A percentile compares a stretch with the other conserved stretches of the same genome.
Conservation (phyloP, 495 filamentous ascomycete species). For the Penicillium coffeae region DNA sequence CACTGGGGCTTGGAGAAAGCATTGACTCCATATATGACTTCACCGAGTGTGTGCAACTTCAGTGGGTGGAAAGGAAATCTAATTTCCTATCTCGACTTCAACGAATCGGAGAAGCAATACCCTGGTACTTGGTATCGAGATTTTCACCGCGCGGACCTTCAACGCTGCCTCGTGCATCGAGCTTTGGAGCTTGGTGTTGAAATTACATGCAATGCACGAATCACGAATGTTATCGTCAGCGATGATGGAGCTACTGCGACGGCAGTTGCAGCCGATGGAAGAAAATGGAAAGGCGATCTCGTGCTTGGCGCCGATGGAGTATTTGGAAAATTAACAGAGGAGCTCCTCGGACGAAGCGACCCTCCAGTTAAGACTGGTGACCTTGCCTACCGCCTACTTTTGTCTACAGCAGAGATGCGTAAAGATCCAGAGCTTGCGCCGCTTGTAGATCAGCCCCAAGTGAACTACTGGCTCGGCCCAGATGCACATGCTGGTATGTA, state of each 20-base stretch:
- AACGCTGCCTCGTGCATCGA: conserved; percentile 47
- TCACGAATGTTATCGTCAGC: conserved; percentile 35
- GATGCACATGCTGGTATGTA: conserved; percentile 49
- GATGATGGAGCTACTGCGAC: conserved; percentile 22
- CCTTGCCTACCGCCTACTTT: conserved; percentile 61
- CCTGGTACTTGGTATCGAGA: conserved; percentile 55
- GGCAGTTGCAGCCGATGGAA: conserved; percentile 24
- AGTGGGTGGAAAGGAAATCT: conserved; percentile 48
- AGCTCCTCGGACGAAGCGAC: conserved; percentile 32
- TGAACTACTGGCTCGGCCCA: conserved; percentile 71
- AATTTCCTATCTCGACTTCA: conserved; percentile 49
- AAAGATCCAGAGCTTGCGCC: conserved; percentile 51
- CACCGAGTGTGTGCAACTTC: conserved; percentile 54
- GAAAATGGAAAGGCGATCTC: conserved; percentile 46
- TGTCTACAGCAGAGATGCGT: conserved; percentile 42
- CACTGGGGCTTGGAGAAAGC: conserved; percentile 51
- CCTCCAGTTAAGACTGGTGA: conserved; percentile 59
- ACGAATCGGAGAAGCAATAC: conserved; percentile 35
- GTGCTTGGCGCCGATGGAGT: conserved; percentile 59
- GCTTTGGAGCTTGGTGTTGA: conserved; percentile 49
- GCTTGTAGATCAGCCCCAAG: conserved; percentile 50
- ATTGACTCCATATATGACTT: conserved; percentile 45
- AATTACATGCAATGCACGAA: conserved; percentile 41
- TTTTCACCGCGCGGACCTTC: conserved; percentile 58
- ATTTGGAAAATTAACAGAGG: conserved; percentile 41